Evolutionary conservation across 345 rosid species (phyloP), one percentile per base, ranked within the genome.

Genomic region (Sonneratia caseolaris): DNA sequence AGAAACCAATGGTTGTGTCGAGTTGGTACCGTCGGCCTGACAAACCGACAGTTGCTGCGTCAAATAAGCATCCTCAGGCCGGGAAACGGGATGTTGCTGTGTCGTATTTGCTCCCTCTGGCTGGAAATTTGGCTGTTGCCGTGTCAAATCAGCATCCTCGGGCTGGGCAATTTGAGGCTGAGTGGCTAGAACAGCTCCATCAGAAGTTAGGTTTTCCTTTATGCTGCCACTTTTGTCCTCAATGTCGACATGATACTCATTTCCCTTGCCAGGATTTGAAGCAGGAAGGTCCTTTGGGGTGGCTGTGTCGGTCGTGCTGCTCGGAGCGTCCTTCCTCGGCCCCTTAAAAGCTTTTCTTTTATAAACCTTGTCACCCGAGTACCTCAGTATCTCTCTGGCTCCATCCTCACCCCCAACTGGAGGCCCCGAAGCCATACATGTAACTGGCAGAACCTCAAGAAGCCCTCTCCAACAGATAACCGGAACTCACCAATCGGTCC

Each of bases 351-450:
- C 83, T 79, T 92, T 94, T 80, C 99, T 85, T 18, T 83, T 87
- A 75, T 94, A 94, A 16, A 94, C 99, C 76, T 78, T 94, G 81
- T 71, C 79, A 81, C 79, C 89, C 3, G 72, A 68, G 55, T 77
- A 86, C 72, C 86, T 87, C 80, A 79, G 89, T 81, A 84, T 92
- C 84, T 90, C 93, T 74, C 81, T 84, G 14, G 79, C 79, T 47
- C 82, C 95, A 76, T 83, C 89, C 69, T 78, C 84, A 76, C 82
- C 93, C 76, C 85, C 91, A 59, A 78, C 89, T 75, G 81, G 80
- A 78, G 89, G 83, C 89, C 83, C 97, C 73, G 97, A 95, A 84
- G 97, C 99, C 99, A 92, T 95, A 42, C 5, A 90, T 82, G 83
- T 79, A 88, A 74, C 79, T 72, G 47, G 75, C 21, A 57, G 49